Evolutionary conservation across 2,329 filamentous ascomycete genomes (phyloP), one percentile per base, ranked within the genome.

Genomic region (Colletotrichum camelliae): DNA sequence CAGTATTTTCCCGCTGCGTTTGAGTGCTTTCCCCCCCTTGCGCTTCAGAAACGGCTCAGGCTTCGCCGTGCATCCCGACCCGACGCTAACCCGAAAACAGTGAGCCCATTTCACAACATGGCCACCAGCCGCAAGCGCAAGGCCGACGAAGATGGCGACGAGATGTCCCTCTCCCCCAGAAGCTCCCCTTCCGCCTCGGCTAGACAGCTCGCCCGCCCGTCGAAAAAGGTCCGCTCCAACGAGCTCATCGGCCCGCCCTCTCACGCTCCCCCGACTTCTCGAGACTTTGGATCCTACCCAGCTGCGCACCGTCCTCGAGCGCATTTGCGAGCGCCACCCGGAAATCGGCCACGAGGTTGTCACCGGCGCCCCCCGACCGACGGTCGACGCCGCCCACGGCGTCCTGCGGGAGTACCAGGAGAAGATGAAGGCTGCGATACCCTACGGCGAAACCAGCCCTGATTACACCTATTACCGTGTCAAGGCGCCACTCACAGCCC

Each of bases 391-490:
- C 12, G 96, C 95, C 1, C 88, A 98, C 29, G 90, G 93, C 60
- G 95, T 98, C 10, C 88, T 99, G 72, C 89, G 90, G 78, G 94
- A 94, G 77, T 99, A 99, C 84, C 94, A 98, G 82, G 89, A 92
- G 13, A 91, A 91, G 72, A 89, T 99, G 76, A 94, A 93, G 81
- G 91, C 91, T 27, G 93, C 96, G 2, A 95, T 98, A 80, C 97
- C 97, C 1, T 95, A 97, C 80, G 95, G 95, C 81, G 93, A 96
- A 79, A 91, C 94, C 15, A 95, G 93, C 74, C 95, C 96, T 57
- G 96, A 98, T 84, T 98, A 98, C 86, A 94, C 95, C 67, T 99
- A 98, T 84, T 97, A 98, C 83, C 93, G 97, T 80, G 95, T 98
- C 70, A 95, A 94, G 80, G 94, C 96, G 78, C 92, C 94, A 48